Evolutionary conservation across 139 green algal species (phyloP), one percentile per base, ranked within the genome.

Genomic region (Chlorella ohadii): DNA sequence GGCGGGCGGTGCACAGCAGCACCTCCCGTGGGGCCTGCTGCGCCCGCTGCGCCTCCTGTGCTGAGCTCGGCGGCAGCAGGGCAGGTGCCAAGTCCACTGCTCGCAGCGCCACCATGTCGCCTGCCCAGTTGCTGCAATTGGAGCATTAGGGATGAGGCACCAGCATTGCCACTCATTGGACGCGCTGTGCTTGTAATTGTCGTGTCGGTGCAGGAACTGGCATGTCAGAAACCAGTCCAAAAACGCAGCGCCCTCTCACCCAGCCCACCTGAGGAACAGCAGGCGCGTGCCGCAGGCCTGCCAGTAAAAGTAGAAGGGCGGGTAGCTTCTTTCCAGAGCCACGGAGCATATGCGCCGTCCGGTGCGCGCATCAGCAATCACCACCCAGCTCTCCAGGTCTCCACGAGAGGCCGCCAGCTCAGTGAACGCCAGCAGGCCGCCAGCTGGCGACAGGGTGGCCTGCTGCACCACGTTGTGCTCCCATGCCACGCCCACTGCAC

Each of bases 301-400:
- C 78, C 78, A 84, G 3, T 36, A n/a, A n/a, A 55, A 72, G 78
- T 84, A 84, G 22, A 84, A 77, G 65, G 65, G 61, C 9, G 76
- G 78, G 25, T 65, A 11, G 65, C 44, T 65, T 20, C 20, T 22
- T 22, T 11, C 44, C 41, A 84, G 64, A 2, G 28, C 31, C 38
- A 73, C 36, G 28, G 20, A 20, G 28, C 41, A 33, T 44, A 84
- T 23, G 23, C 23, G 78, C 41, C 7, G 64, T 6, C 78, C 78
- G 28, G 7, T 66, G 64, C 39, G 44, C 5, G 38, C 78, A 9
- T 75, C 78, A 2, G 65, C 28, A 47, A 72, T 63, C 16, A 72
- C 44, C n/a, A 76, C 77, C 25, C 61, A 22, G 38, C 61, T 74
- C 16, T 44, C 38, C 15, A 72, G 6, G 19, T 9, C 12, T 38